Conservation (phyloP, 768 basidiomycete genomes). For the Pisolithus orientalis region DNA sequence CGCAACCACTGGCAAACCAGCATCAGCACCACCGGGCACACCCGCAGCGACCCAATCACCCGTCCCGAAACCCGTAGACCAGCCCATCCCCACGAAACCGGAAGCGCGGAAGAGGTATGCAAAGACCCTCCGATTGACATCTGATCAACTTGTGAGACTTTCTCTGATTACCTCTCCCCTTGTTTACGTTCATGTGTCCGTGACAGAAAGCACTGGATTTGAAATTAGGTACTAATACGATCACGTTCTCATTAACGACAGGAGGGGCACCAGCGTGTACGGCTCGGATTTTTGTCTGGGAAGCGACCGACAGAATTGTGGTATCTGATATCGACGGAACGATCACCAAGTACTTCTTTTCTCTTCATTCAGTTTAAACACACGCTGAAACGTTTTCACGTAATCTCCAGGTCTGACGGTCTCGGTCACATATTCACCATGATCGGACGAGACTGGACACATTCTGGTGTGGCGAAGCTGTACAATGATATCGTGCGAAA, state of each 20-base stretch:
- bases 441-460: conserved; percentile 98
- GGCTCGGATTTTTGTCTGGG: conserved; percentile 94
- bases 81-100: conserved; percentile 2
- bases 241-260: conserved; percentile 88
- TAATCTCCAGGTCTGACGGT: conserved; percentile 72
- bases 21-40: conserved; percentile 41
- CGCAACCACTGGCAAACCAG: conserved; percentile 19
- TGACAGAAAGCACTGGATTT: conserved; percentile 76
- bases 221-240: conserved; percentile 81
- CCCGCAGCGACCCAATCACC: conserved; percentile 25
- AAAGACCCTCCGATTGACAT: conserved; percentile 89
- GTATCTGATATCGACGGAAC: conserved; percentile 99
- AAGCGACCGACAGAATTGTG: conserved; percentile 82
- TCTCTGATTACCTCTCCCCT: not conserved
- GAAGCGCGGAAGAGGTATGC: conserved; percentile 56
- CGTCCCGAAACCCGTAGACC: conserved; percentile 21
- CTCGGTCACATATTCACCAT: conserved; percentile 95
- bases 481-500: conserved; percentile 95
- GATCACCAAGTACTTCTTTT: conserved; percentile 78
- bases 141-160: conserved; percentile 79
- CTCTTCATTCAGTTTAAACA: not conserved
- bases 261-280: conserved; percentile 80
- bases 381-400: not conserved
- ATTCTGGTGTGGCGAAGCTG: conserved; percentile 92
- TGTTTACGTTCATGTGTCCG: not conserved